Evolutionary conservation across 2,329 filamentous ascomycete species (phyloP).

Genomic region (Zymoseptoria crescenta): DNA sequence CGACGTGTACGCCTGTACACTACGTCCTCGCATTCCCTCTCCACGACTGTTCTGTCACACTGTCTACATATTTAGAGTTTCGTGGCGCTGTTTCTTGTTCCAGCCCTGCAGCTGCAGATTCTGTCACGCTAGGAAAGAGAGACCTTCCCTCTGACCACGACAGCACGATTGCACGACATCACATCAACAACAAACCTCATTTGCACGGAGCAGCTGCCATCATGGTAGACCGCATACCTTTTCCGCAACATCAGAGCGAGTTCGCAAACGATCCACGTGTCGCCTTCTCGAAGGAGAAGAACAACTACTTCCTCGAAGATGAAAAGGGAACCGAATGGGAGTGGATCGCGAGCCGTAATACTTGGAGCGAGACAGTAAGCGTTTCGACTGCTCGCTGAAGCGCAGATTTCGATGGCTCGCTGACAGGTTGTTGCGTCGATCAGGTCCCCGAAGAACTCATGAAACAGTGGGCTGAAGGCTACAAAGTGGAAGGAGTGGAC

Average conservation of each 20-base stretch:
- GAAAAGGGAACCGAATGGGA: conserved; percentile 80
- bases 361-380: conserved; percentile 64
- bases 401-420: conserved; percentile 3
- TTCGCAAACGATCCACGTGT: conserved; percentile 76
- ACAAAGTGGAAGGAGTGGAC: conserved; percentile 53
- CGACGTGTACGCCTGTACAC: too few relatives aligned
- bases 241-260: conserved; percentile 52
- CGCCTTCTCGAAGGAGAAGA: conserved; percentile 75
- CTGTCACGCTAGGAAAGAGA: neutral
- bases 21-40: too few relatives aligned
- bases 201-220: neutral
- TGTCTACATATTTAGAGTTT: neutral
- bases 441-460: conserved; percentile 54
- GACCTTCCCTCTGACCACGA: neutral
- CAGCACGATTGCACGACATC: neutral
- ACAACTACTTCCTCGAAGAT: conserved; percentile 69
- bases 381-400: conserved; percentile 13
- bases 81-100: neutral
- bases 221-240: conserved; percentile 28
- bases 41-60: too few relatives aligned
- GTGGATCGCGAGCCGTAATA: conserved; percentile 61
- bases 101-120: neutral
- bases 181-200: neutral
- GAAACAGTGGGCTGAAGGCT: conserved; percentile 54
- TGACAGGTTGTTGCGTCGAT: conserved; percentile 10